phyloP scores from a whole-genome alignment of 805 yeast genomes.

The Zygosaccharomyces gambellarensis region DNA sequence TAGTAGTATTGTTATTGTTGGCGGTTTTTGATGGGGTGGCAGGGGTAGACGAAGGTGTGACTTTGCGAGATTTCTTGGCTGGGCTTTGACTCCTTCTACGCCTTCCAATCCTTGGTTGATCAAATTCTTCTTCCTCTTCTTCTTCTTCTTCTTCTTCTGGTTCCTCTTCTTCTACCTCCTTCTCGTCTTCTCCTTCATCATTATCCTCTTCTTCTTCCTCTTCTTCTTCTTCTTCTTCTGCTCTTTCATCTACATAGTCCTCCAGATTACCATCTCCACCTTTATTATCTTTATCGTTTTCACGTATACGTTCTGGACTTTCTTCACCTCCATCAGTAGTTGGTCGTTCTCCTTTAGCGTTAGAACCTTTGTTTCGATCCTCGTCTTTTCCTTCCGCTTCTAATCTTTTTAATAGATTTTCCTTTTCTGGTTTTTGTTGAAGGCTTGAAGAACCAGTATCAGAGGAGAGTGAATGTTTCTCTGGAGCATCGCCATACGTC shows the following conservation, averaged over 20 bases:
- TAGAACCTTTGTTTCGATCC: conserved; percentile 14
- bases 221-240: conserved; percentile 15
- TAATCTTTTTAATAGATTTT: not conserved
- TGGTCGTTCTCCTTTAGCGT: conserved; percentile 8
- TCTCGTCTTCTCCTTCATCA: not conserved
- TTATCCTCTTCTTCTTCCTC: conserved; percentile 1
- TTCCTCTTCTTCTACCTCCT: conserved; percentile 1
- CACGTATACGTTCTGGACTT: not conserved
- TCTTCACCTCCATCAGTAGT: not conserved
- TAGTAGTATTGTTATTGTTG: not conserved
- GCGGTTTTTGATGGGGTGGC: conserved; percentile 9
- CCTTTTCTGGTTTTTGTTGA: not conserved
- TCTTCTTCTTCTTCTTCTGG: conserved; percentile 4
- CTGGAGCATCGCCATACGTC: conserved; percentile 13
- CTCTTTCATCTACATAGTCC: conserved; percentile 4
- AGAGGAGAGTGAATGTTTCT: not conserved
- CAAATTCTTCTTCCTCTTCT: not conserved
- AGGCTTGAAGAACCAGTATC: not conserved
- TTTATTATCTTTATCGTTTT: not conserved
- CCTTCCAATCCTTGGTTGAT: conserved; percentile 6
- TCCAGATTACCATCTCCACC: conserved; percentile 6
- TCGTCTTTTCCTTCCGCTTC: conserved; percentile 13
- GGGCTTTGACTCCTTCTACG: conserved; percentile 3
- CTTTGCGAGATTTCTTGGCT: conserved; percentile 6
- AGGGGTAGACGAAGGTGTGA: conserved; percentile 5